Percentiles rank a stretch among this genome's conserved stretches.
phyloP scores from a whole-genome alignment of 257 asterid species.

The Solanum tarapatanum region DNA sequence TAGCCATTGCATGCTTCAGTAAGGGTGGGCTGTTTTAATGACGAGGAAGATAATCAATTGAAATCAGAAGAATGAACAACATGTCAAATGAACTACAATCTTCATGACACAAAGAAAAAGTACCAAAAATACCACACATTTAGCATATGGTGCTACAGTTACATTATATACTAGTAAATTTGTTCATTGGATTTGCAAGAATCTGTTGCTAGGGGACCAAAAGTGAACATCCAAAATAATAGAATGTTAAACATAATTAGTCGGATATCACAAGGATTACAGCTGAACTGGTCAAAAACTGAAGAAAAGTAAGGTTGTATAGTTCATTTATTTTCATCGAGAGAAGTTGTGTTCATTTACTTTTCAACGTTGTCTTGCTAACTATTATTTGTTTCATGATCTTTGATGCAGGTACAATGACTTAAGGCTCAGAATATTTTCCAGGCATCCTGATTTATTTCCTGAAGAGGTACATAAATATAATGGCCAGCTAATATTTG shows the following conservation, averaged over 20 bases:
- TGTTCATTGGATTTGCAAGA: neutral
- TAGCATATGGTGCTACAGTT: neutral
- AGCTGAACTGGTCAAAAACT: neutral
- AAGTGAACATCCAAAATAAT: neutral
- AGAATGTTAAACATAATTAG: neutral
- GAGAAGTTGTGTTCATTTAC: neutral
- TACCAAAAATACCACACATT: neutral
- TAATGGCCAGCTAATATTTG: neutral
- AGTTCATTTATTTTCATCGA: neutral
- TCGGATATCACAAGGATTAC: neutral
- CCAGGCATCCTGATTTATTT: slow-evolving; percentile 70
- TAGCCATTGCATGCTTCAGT: neutral
- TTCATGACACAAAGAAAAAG: neutral
- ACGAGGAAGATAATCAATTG: neutral
- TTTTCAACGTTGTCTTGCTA: slow-evolving; percentile 3
- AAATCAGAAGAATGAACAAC: neutral
- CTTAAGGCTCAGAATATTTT: slow-evolving; percentile 63
- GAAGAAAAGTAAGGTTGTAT: neutral
- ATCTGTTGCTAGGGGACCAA: neutral
- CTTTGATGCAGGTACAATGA: slow-evolving; percentile 63
- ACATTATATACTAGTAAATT: neutral
- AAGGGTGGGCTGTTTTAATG: neutral
- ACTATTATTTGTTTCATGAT: neutral
- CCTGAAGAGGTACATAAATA: slow-evolving; percentile 62
- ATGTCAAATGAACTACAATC: neutral